These are phyloP conservation scores for Sporopachydermia cereana DNA, from an alignment of 1,139 yeast species.

Conservation along the genomic window DNA sequence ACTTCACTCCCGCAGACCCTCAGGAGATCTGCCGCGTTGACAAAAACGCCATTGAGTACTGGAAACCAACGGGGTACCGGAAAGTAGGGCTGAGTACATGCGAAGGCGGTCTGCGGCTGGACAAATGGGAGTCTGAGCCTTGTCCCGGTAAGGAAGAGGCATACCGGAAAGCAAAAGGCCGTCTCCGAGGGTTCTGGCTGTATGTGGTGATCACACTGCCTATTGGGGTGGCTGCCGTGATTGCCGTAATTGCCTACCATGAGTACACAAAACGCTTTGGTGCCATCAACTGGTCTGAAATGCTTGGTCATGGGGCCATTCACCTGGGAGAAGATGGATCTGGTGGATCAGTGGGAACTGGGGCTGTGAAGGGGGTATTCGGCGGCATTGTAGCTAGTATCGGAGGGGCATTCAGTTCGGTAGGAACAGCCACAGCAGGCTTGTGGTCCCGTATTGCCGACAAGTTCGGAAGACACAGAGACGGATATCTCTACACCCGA, in stretches of 20 bases:
- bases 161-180: constrained; percentile 40
- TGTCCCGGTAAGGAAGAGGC: constrained; percentile 84
- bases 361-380: neutral
- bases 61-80: constrained; percentile 74
- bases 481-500: neutral
- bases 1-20: constrained; percentile 56
- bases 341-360: neutral
- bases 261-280: constrained; percentile 69
- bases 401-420: too few relatives aligned
- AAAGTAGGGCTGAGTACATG: constrained; percentile 66
- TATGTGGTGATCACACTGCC: constrained; percentile 48
- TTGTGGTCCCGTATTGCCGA: too few relatives aligned
- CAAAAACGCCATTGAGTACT: constrained; percentile 48
- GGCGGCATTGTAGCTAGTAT: neutral
- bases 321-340: constrained; percentile 65
- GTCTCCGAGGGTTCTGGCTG: constrained; percentile 29
- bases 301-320: constrained; percentile 49
- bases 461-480: neutral
- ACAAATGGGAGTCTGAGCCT: constrained; percentile 50
- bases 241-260: constrained; percentile 68
- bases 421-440: too few relatives aligned
- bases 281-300: constrained; percentile 26
- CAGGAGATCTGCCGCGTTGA: constrained; percentile 44
- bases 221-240: constrained; percentile 39
- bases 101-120: constrained; percentile 58